These are phyloP conservation scores for Paramyrothecium roridum DNA, from an alignment of 2,329 filamentous ascomycete genomes.

Conservation along the genomic window DNA sequence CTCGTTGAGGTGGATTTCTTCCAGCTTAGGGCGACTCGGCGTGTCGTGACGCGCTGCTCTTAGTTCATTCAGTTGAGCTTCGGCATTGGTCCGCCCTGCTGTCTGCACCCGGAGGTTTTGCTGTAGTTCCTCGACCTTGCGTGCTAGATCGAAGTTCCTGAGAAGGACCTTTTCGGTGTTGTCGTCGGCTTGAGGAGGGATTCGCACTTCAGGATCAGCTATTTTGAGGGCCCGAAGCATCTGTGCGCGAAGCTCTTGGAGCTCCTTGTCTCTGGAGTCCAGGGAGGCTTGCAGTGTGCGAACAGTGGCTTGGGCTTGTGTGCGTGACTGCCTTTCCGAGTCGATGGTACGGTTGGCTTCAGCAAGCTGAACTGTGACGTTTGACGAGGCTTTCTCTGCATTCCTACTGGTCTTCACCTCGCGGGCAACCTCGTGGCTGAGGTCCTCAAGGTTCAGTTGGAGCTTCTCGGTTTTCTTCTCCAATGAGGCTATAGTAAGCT, in stretches of 20 bases:
- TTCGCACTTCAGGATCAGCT: constrained; percentile 72
- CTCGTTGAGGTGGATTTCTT: constrained; percentile 86
- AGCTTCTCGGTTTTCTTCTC: constrained; percentile 96
- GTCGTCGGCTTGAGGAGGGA: constrained; percentile 58
- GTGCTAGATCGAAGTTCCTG: constrained; percentile 78
- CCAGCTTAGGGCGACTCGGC: constrained; percentile 70
- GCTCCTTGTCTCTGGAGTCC: constrained; percentile 76
- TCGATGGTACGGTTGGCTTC: constrained; percentile 89
- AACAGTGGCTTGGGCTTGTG: constrained; percentile 81
- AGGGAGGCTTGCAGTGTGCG: constrained; percentile 76
- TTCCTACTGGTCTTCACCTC: constrained; percentile 88
- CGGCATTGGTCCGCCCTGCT: constrained; percentile 77
- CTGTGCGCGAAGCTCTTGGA: constrained; percentile 75
- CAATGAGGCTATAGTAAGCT: constrained; percentile 75
- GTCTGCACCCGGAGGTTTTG: constrained; percentile 81
- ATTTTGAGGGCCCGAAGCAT: constrained; percentile 80
- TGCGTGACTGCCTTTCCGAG: constrained; percentile 80
- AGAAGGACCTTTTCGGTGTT: constrained; percentile 63
- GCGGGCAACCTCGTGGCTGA: constrained; percentile 86
- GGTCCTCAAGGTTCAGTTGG: constrained; percentile 80
- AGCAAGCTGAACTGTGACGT: constrained; percentile 75
- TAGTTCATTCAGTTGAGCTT: constrained; percentile 76
- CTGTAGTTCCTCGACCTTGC: constrained; percentile 84
- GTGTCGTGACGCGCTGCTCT: constrained; percentile 70
- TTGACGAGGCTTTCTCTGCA: constrained; percentile 84